Percentiles rank a stretch among this genome's conserved stretches.
Evolutionary conservation across 1,284 basidiomycete genomes (phyloP).

Genomic region (Uromyces viciae-fabae): DNA sequence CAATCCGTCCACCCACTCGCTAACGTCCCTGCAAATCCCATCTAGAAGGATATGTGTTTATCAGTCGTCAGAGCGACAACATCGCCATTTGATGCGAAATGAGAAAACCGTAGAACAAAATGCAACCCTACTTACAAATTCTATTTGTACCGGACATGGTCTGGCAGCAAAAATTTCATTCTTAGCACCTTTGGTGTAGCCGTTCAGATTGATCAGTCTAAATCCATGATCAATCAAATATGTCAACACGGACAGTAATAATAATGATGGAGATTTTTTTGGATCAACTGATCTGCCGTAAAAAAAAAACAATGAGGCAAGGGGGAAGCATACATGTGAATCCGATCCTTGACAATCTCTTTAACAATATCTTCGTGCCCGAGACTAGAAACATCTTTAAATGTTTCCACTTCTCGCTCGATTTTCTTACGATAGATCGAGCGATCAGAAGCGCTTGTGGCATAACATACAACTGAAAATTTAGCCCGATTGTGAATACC

Average conservation of each 20-base stretch:
- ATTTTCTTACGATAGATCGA: constrained; percentile 62
- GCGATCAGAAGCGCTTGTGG: constrained; percentile 62
- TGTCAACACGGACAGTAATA: constrained; percentile 12
- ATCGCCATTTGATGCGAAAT: not conserved
- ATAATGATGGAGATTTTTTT: not conserved
- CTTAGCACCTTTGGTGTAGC: constrained; percentile 65
- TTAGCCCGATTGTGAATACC: constrained; percentile 59
- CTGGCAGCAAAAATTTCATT: constrained; percentile 66
- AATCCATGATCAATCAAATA: constrained; percentile 19
- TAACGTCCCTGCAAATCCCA: constrained; percentile 64
- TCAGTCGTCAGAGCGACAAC: not conserved
- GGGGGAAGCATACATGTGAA: constrained; percentile 59
- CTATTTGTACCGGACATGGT: constrained; percentile 63
- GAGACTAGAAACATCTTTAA: constrained; percentile 61
- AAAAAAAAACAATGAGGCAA: not conserved
- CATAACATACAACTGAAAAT: constrained; percentile 62
- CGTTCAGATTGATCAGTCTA: constrained; percentile 62
- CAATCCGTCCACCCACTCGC: constrained; percentile 65
- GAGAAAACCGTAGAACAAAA: not conserved
- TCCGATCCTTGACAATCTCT: constrained; percentile 60
- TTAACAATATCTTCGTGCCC: constrained; percentile 58
- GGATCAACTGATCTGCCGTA: not conserved
- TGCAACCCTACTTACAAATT: constrained; percentile 56
- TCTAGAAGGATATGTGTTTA: constrained; percentile 47
- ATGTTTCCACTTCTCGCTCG: constrained; percentile 59